phyloP scores from a whole-genome alignment of 2,329 filamentous ascomycete species.

The Colletotrichum navitas region DNA sequence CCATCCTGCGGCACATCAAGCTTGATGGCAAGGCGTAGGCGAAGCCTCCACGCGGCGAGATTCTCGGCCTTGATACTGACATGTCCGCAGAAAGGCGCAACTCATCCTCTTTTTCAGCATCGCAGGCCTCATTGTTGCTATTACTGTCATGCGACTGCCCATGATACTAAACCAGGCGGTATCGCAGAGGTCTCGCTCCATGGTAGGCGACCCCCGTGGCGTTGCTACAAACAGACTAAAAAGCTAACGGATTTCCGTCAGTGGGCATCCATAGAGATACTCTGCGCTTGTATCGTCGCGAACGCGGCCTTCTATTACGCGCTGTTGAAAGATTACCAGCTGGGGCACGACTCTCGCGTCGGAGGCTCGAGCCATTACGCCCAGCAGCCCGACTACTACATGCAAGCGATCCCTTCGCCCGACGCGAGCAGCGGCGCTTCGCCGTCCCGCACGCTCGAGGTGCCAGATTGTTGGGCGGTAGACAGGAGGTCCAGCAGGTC shows the following conservation, averaged over 20 bases:
- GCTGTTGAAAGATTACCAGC: constrained; percentile 46
- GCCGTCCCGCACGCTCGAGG: constrained; percentile 13
- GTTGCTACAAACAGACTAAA: neutral
- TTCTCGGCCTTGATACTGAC: constrained; percentile 1
- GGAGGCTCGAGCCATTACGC: constrained; percentile 25
- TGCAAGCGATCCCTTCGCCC: constrained; percentile 35
- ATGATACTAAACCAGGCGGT: constrained; percentile 48
- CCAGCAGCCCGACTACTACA: constrained; percentile 34
- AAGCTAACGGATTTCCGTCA: constrained; percentile 14
- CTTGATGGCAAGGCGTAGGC: constrained; percentile 44
- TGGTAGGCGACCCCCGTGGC: constrained; percentile 40
- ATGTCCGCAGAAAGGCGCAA: constrained; percentile 40
- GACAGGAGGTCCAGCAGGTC: constrained; percentile 33
- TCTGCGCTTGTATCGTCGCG: constrained; percentile 50
- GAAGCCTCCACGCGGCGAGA: rapidly evolving
- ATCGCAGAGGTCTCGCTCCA: constrained; percentile 48
- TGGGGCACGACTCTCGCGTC: constrained; percentile 44
- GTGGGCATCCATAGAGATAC: constrained; percentile 52
- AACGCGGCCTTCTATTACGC: constrained; percentile 51
- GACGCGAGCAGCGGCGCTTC: constrained; percentile 13
- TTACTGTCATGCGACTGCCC: constrained; percentile 49
- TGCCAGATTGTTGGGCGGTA: constrained; percentile 19
- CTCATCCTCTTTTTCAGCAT: constrained; percentile 47
- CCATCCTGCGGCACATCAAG: constrained; percentile 46
- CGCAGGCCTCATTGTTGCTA: constrained; percentile 46